Evolutionary conservation across 148 eudicot species (phyloP).

Genomic region (Fagopyrum tataricum): DNA sequence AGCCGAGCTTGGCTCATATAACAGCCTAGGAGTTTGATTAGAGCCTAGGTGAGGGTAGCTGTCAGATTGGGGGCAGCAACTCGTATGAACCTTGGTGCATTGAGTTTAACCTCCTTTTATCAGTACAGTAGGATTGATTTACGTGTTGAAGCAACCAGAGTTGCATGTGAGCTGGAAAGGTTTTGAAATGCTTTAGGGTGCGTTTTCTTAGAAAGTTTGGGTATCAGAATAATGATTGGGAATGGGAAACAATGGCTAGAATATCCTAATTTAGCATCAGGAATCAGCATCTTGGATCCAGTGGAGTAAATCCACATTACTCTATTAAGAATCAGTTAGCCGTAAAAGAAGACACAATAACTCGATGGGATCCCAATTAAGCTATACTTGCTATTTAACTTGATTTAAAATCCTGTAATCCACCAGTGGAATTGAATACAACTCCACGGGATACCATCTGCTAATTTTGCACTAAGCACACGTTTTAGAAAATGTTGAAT

Average conservation of each 20-base stretch:
- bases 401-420: not conserved
- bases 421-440: too few relatives aligned
- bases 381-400: not conserved
- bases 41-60: not conserved
- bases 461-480: not conserved
- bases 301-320: too few relatives aligned
- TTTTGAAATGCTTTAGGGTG: not conserved
- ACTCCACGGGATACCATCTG: not conserved
- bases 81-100: not conserved
- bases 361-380: too few relatives aligned
- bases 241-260: too few relatives aligned
- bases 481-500: not conserved
- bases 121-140: not conserved
- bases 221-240: not conserved
- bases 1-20: too few relatives aligned
- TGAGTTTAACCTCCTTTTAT: not conserved
- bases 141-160: not conserved
- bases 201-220: not conserved
- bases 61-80: slow-evolving; percentile 1
- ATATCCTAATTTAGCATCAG: too few relatives aligned
- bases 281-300: too few relatives aligned
- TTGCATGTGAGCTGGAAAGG: not conserved
- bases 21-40: not conserved
- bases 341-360: too few relatives aligned
- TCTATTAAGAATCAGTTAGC: too few relatives aligned